These are phyloP conservation scores for Scheffersomyces lignicola DNA, from an alignment of 1,139 yeast species.

Conservation along the genomic window DNA sequence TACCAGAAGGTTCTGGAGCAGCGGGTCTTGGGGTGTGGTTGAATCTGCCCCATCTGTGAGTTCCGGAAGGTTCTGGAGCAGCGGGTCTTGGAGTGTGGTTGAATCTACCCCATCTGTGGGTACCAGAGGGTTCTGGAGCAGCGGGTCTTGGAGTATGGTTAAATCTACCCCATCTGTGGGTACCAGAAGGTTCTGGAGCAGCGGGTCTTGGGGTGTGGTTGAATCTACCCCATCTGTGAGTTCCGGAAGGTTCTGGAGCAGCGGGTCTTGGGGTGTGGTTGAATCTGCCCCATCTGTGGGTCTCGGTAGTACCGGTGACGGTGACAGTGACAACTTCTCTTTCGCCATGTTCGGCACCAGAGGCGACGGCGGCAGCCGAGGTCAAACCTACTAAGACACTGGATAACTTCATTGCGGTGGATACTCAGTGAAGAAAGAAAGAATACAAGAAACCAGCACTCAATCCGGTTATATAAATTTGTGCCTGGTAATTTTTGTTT, in stretches of 20 bases:
- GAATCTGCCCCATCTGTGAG: conserved; percentile 43
- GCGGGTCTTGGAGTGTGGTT: conserved; percentile 42
- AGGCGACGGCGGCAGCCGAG: conserved; percentile 19
- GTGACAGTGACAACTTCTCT: conserved; percentile 17
- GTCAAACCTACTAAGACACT: conserved; percentile 21
- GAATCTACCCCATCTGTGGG: conserved; percentile 46
- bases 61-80: conserved; percentile 23
- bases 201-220: conserved; percentile 42
- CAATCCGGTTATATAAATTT: too few species aligned
- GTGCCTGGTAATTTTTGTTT: too few species aligned
- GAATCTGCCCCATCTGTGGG: conserved; percentile 38
- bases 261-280: conserved; percentile 42
- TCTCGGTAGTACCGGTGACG: conserved; percentile 18
- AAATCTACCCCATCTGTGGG: conserved; percentile 46
- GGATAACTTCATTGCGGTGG: conserved; percentile 23
- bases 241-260: too few species aligned
- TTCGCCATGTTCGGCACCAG: conserved; percentile 17
- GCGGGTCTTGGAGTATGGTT: conserved; percentile 42
- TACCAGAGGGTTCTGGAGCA: conserved; percentile 36
- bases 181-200: conserved; percentile 35
- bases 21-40: conserved; percentile 37
- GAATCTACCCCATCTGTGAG: conserved; percentile 38
- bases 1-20: too few species aligned
- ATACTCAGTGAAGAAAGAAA: too few species aligned
- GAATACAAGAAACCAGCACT: too few species aligned